Conservation (phyloP, 305 asterid genomes). For the Rubia peregrina region DNA sequence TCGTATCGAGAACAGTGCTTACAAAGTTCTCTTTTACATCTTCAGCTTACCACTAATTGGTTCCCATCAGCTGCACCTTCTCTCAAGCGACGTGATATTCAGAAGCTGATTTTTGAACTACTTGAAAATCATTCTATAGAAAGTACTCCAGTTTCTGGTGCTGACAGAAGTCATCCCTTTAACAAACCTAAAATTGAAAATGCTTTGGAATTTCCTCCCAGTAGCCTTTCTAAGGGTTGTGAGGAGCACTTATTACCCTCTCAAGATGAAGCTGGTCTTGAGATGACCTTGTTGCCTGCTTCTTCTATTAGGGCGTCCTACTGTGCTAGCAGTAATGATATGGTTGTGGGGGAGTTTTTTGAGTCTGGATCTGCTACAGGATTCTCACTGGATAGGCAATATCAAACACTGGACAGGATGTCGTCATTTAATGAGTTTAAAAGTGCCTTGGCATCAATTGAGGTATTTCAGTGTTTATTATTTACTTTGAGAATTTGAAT, state of each 20-base stretch:
- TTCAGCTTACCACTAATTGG: constrained; percentile 83
- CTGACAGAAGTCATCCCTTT: constrained; percentile 28
- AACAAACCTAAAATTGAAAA: constrained; percentile 26
- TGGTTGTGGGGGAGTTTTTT: constrained; percentile 42
- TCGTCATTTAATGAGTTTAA: constrained; percentile 38
- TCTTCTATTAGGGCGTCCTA: constrained; percentile 31
- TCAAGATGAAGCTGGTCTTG: constrained; percentile 39
- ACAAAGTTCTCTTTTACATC: constrained; percentile 1
- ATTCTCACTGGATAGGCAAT: constrained; percentile 32
- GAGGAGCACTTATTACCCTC: constrained; percentile 35
- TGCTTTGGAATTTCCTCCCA: constrained; percentile 31
- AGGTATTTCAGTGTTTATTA: constrained; percentile 37
- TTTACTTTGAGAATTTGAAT: background rate
- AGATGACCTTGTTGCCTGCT: constrained; percentile 52
- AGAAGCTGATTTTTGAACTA: constrained; percentile 58
- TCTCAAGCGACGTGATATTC: constrained; percentile 58
- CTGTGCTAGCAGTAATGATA: constrained; percentile 39
- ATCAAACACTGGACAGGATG: constrained; percentile 39
- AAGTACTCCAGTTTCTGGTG: constrained; percentile 36
- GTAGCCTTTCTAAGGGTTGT: constrained; percentile 30
- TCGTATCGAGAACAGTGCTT: background rate
- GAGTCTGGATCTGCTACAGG: constrained; percentile 46
- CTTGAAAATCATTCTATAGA: constrained; percentile 42
- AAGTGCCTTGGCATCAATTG: constrained; percentile 33
- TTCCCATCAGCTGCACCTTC: constrained; percentile 82